Conservation (phyloP, 371 early-diverging fungal species). For the Blastocladiella emersonii region DNA sequence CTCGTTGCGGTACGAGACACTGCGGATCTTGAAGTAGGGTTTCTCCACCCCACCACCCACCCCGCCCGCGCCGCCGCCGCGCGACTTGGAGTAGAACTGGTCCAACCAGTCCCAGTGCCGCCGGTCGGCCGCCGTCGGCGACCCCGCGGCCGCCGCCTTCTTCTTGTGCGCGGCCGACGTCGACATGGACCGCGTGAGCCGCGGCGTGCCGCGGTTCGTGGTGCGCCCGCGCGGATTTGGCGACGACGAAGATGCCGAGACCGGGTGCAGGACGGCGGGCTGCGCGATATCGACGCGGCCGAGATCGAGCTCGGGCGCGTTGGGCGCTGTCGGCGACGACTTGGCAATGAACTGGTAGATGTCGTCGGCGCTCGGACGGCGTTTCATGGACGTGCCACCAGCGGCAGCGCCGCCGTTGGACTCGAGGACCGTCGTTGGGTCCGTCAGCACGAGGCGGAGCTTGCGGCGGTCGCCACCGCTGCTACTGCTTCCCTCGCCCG, state of each 20-base stretch:
- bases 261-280: no score
- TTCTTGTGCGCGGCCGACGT: neutral
- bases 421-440: conserved; percentile 15
- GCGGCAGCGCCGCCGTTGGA: conserved; percentile 4
- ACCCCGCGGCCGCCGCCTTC: neutral
- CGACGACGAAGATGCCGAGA: no score
- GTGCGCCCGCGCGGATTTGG: conserved; percentile 7
- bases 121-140: neutral
- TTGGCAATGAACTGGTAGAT: conserved; percentile 8
- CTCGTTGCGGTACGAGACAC: neutral
- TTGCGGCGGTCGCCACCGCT: conserved; percentile 9
- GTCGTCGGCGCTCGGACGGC: conserved; percentile 6
- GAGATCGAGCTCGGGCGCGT: neutral
- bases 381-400: neutral
- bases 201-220: neutral
- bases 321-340: conserved; percentile 6
- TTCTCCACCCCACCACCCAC: no score
- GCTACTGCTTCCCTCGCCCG: neutral
- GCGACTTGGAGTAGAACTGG: neutral
- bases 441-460: conserved; percentile 17
- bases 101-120: neutral
- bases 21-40: neutral
- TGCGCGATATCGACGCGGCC: neutral
- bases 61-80: neutral
- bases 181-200: neutral